Conservation (phyloP, 495 filamentous ascomycete genomes). For the Aspergillus affinis region DNA sequence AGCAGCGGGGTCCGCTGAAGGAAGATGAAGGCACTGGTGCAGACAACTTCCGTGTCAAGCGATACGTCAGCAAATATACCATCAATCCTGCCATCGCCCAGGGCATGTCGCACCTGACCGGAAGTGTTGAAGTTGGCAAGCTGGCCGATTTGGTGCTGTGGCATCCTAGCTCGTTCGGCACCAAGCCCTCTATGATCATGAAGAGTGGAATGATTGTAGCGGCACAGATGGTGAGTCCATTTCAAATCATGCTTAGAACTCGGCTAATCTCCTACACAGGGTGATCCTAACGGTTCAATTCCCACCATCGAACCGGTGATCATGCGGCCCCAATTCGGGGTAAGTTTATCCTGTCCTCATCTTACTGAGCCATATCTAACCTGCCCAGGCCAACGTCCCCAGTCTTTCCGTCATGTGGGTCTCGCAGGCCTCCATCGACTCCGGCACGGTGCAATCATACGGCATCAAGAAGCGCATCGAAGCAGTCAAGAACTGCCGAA, state of each 20-base stretch:
- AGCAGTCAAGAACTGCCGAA: slow-evolving; percentile 76
- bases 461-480: slow-evolving; percentile 78
- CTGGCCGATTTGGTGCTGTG: slow-evolving; percentile 90
- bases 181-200: slow-evolving; percentile 78
- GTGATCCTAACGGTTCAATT: slow-evolving; percentile 92
- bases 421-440: slow-evolving; percentile 65
- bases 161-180: slow-evolving; percentile 82
- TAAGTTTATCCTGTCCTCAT: slow-evolving; percentile 31
- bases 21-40: slow-evolving; percentile 81
- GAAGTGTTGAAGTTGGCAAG: slow-evolving; percentile 86
- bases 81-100: slow-evolving; percentile 95
- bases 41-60: slow-evolving; percentile 91
- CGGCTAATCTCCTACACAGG: slow-evolving; percentile 47
- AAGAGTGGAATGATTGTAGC: slow-evolving; percentile 90
- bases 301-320: slow-evolving; percentile 87
- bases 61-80: slow-evolving; percentile 96
- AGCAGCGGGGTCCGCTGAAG: slow-evolving; percentile 71
- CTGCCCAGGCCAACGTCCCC: slow-evolving; percentile 59
- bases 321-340: slow-evolving; percentile 84
- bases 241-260: slow-evolving; percentile 1
- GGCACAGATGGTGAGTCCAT: slow-evolving; percentile 71
- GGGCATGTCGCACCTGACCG: slow-evolving; percentile 88
- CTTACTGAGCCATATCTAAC: neutral
- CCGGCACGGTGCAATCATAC: slow-evolving; percentile 66
- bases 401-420: slow-evolving; percentile 79